These are phyloP conservation scores for Xylariaceae sp. DNA, from an alignment of 2,329 filamentous ascomycete species.

Conservation along the genomic window DNA sequence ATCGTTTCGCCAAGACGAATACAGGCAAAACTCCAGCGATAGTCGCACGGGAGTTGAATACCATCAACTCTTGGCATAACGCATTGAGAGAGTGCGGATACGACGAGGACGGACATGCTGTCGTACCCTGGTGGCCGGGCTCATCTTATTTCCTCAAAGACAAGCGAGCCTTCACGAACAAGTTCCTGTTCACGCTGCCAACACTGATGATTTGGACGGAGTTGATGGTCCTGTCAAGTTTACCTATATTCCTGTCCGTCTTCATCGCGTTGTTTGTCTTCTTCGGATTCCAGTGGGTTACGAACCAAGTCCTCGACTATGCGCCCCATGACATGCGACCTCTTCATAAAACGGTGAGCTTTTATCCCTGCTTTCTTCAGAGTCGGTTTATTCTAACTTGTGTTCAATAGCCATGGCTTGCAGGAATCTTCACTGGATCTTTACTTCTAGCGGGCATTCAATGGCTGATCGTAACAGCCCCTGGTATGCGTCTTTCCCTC, in stretches of 20 bases:
- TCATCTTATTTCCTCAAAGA: slow-evolving; percentile 71
- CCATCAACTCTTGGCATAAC: slow-evolving; percentile 71
- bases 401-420: slow-evolving; percentile 69
- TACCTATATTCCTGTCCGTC: slow-evolving; percentile 70
- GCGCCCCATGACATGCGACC: slow-evolving; percentile 83
- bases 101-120: slow-evolving; percentile 68
- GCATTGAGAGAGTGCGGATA: slow-evolving; percentile 82
- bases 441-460: slow-evolving; percentile 74
- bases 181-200: slow-evolving; percentile 87
- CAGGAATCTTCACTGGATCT: slow-evolving; percentile 86
- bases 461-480: slow-evolving; percentile 70
- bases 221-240: slow-evolving; percentile 65
- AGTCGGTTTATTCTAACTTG: slow-evolving; percentile 10
- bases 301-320: slow-evolving; percentile 71
- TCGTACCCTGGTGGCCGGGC: slow-evolving; percentile 64
- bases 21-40: slow-evolving; percentile 85
- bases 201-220: slow-evolving; percentile 69
- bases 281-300: slow-evolving; percentile 70
- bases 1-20: slow-evolving; percentile 82
- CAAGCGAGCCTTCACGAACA: slow-evolving; percentile 69
- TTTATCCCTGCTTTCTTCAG: no score
- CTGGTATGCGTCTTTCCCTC: slow-evolving; percentile 46
- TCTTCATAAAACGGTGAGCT: slow-evolving; percentile 77
- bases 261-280: slow-evolving; percentile 62
- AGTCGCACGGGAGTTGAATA: slow-evolving; percentile 88